These are phyloP conservation scores for Sporopachydermia lactativora DNA, from an alignment of 805 yeast genomes.

Conservation along the genomic window DNA sequence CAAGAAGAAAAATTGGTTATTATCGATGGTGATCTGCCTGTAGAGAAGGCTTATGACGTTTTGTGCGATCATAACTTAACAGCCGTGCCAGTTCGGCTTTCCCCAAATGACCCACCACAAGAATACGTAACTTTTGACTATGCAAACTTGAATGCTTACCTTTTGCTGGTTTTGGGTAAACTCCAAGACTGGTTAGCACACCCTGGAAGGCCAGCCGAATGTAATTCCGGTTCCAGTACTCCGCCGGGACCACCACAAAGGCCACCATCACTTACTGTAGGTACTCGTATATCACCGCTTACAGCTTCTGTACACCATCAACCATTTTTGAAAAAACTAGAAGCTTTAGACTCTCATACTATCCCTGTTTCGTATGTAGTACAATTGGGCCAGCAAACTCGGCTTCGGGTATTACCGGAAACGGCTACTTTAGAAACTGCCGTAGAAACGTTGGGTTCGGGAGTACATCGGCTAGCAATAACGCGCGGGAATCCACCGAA, in stretches of 20 bases:
- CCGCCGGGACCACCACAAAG: background rate
- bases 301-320: constrained; percentile 17
- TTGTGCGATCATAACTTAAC: constrained; percentile 62
- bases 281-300: constrained; percentile 7
- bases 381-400: constrained; percentile 74
- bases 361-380: constrained; percentile 88
- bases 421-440: constrained; percentile 47
- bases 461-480: constrained; percentile 89
- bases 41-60: constrained; percentile 80
- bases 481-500: constrained; percentile 33
- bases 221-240: background rate
- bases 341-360: constrained; percentile 69
- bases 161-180: constrained; percentile 73
- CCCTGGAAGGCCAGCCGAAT: constrained; percentile 17
- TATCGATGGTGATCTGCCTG: constrained; percentile 52
- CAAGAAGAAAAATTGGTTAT: constrained; percentile 66
- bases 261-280: constrained; percentile 11
- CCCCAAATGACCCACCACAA: constrained; percentile 30
- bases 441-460: constrained; percentile 81
- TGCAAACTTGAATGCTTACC: constrained; percentile 77
- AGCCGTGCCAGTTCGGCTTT: constrained; percentile 55
- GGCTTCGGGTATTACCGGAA: constrained; percentile 67
- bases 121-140: constrained; percentile 83
- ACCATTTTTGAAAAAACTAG: constrained; percentile 28
- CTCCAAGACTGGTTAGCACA: constrained; percentile 17